Percentiles rank a stretch among this genome's conserved stretches.
Evolutionary conservation across 495 filamentous ascomycete genomes (phyloP).

Genomic region (Annulohypoxylon bovei): DNA sequence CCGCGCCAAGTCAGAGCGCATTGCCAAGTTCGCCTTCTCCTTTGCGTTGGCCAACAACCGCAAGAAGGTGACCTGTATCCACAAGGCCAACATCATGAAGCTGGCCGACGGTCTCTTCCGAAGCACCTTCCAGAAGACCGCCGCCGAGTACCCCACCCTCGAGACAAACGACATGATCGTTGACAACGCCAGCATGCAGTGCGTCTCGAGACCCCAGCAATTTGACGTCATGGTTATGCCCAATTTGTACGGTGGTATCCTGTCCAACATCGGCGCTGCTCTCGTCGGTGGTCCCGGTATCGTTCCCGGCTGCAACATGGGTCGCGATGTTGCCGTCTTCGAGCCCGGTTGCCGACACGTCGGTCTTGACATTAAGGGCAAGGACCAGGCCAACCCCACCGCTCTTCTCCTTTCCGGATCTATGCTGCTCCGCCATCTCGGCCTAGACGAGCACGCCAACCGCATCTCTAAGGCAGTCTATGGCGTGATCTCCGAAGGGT

Average conservation of each 20-base stretch:
- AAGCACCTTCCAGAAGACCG: conserved; percentile 91
- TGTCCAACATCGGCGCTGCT: conserved; percentile 98
- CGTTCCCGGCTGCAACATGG: conserved; percentile 99
- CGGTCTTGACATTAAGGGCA: conserved; percentile 98
- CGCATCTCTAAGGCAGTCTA: conserved; percentile 98
- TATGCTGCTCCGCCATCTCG: conserved; percentile 96
- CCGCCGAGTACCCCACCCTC: conserved; percentile 90
- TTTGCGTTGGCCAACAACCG: conserved; percentile 98
- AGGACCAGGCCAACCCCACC: conserved; percentile 98
- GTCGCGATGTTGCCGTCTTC: conserved; percentile 96
- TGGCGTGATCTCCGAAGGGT: conserved; percentile 94
- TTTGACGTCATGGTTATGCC: conserved; percentile 99
- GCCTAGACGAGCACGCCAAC: conserved; percentile 96
- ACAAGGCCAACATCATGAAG: conserved; percentile 99
- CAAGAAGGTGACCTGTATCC: conserved; percentile 98
- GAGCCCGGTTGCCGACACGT: conserved; percentile 99
- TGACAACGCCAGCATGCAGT: conserved; percentile 99
- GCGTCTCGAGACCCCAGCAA: conserved; percentile 93
- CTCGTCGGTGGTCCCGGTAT: conserved; percentile 98
- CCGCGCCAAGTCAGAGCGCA: conserved; percentile 96
- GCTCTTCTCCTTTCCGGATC: conserved; percentile 92
- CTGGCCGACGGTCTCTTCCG: conserved; percentile 98
- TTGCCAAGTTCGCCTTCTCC: conserved; percentile 97
- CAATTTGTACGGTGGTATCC: conserved; percentile 97
- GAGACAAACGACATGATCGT: conserved; percentile 99